These are phyloP conservation scores for Acorus calamus DNA, from an alignment of 106 monocot species.

Conservation along the genomic window DNA sequence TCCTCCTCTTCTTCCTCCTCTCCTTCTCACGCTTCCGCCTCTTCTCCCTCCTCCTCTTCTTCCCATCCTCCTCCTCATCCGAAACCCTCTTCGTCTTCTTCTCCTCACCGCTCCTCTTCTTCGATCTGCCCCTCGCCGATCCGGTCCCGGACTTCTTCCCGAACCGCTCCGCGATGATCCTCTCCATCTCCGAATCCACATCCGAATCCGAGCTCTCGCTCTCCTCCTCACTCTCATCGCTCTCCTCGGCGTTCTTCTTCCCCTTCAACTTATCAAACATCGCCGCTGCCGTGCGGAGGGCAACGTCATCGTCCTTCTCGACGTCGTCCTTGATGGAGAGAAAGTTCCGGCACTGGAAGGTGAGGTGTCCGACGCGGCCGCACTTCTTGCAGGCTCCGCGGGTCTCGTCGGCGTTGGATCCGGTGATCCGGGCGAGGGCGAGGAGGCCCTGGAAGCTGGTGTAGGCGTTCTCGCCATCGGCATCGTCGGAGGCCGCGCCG, in stretches of 20 bases:
- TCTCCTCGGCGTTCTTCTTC: slow-evolving; percentile 4
- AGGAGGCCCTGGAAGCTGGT: slow-evolving; percentile 1
- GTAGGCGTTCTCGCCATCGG: not conserved
- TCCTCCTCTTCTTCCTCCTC: slow-evolving; percentile 25
- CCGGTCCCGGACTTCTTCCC: slow-evolving; percentile 6
- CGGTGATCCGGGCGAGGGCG: slow-evolving; percentile 71
- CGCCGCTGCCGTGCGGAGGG: slow-evolving; percentile 33
- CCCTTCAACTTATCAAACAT: slow-evolving; percentile 62
- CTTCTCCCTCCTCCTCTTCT: slow-evolving; percentile 3
- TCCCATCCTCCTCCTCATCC: not conserved
- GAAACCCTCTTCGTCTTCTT: not conserved
- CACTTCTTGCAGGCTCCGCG: slow-evolving; percentile 96
- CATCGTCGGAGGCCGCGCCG: not conserved
- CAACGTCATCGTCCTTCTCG: slow-evolving; percentile 28
- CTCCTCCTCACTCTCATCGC: slow-evolving; percentile 42
- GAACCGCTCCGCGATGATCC: slow-evolving; percentile 58
- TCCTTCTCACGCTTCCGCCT: slow-evolving; percentile 24
- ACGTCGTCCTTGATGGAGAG: slow-evolving; percentile 59
- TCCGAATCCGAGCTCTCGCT: slow-evolving; percentile 80
- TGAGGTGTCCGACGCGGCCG: slow-evolving; percentile 87
- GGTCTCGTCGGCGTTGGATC: slow-evolving; percentile 65
- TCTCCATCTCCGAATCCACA: slow-evolving; percentile 88
- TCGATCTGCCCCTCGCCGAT: slow-evolving; percentile 10
- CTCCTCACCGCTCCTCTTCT: not conserved
- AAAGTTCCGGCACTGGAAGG: slow-evolving; percentile 97